Evolutionary conservation across 31 red algal genomes (phyloP).

Genomic region (Bonnemaisonia californica): DNA sequence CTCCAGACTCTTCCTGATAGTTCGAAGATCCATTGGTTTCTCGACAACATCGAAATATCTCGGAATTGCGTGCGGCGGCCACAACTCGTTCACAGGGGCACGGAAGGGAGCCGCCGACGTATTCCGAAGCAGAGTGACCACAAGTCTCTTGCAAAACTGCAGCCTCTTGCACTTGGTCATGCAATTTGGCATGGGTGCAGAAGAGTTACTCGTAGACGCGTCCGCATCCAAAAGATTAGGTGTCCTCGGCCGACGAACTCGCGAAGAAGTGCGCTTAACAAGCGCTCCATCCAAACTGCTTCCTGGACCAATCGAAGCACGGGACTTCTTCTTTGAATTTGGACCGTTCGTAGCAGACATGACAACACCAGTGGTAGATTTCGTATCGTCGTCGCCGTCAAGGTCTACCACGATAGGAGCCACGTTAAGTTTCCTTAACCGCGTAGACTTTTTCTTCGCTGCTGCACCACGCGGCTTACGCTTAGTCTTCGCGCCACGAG

Average conservation of each 20-base stretch:
- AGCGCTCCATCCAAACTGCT: background rate
- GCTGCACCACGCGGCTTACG: background rate
- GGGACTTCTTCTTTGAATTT: background rate
- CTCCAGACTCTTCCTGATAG: slow-evolving; percentile 80
- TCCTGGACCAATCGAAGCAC: background rate
- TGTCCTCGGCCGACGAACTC: slow-evolving; percentile 29
- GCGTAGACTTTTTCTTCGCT: background rate
- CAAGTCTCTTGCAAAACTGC: slow-evolving; percentile 77
- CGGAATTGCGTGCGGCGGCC: slow-evolving; percentile 80
- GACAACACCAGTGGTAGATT: background rate
- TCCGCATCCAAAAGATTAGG: background rate
- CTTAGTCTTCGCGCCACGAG: background rate
- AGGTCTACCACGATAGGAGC: background rate
- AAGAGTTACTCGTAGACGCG: background rate
- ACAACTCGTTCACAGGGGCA: slow-evolving; percentile 87
- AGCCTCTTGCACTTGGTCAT: slow-evolving; percentile 73
- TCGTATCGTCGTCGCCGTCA: background rate
- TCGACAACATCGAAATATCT: slow-evolving; percentile 85
- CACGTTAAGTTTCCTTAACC: background rate
- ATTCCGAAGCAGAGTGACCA: slow-evolving; percentile 63
- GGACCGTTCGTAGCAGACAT: background rate
- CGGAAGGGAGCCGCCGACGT: slow-evolving; percentile 60
- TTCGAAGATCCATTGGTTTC: slow-evolving; percentile 95
- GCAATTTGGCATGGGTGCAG: slow-evolving; percentile 31
- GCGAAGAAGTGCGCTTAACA: slow-evolving; percentile 36